Conservation (phyloP, 108 stramenopile species). For the Fragilariopsis cylindrus region DNA sequence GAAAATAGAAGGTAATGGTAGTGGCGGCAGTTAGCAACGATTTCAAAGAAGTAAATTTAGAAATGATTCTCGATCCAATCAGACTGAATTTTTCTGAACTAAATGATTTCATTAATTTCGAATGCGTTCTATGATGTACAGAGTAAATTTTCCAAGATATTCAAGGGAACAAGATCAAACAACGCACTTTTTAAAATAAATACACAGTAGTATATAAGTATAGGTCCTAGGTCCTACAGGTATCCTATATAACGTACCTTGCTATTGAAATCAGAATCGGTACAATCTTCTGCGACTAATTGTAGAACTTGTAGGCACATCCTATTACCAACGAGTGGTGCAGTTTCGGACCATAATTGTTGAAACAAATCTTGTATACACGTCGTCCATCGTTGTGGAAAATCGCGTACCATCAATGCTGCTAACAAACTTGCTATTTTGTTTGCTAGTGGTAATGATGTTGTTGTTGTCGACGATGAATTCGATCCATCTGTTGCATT, state of each 20-base stretch:
- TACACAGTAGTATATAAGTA: no score
- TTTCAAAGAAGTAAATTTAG: no score
- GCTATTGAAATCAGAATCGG: slow-evolving; percentile 90
- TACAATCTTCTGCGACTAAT: slow-evolving; percentile 87
- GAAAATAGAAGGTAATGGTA: background rate
- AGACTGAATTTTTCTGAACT: no score
- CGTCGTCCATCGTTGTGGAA: slow-evolving; percentile 86
- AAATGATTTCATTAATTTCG: no score
- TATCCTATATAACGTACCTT: slow-evolving; percentile 47
- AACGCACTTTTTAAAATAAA: no score
- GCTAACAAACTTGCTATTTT: slow-evolving; percentile 76
- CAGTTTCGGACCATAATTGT: slow-evolving; percentile 59
- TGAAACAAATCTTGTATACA: slow-evolving; percentile 66
- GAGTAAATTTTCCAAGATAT: no score
- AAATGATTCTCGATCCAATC: no score
- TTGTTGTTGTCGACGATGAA: slow-evolving; percentile 6
- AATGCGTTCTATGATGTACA: no score
- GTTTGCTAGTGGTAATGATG: slow-evolving; percentile 57
- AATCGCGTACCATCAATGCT: slow-evolving; percentile 72
- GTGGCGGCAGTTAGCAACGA: background rate
- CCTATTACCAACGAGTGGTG: slow-evolving; percentile 56
- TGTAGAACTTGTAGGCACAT: slow-evolving; percentile 77
- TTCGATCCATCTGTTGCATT: background rate
- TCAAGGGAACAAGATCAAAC: no score
- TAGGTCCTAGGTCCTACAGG: no score